A percentile compares a stretch with the other conserved stretches of the same genome.
Evolutionary conservation across 2,329 filamentous ascomycete species (phyloP).

Genomic region (Diaporthe sp.): DNA sequence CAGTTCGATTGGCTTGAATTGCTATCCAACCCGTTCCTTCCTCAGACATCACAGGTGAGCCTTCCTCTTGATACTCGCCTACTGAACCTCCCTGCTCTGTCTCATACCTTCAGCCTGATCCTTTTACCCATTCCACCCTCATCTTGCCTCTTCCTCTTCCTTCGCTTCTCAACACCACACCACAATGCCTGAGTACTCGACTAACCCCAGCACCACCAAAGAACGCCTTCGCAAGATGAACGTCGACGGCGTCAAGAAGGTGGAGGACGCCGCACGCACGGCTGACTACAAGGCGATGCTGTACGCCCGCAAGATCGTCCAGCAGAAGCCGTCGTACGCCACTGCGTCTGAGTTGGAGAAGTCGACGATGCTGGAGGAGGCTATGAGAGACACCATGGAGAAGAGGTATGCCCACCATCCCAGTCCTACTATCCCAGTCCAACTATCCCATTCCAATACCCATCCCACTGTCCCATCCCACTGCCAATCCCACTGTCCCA

Average conservation of each 20-base stretch:
- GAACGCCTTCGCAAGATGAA: conserved; percentile 44
- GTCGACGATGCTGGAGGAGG: conserved; percentile 31
- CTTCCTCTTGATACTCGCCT: background rate
- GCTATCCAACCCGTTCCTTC: background rate
- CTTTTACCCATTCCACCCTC: no score
- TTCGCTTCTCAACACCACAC: background rate
- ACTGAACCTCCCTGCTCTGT: no score
- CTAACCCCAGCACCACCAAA: conserved; percentile 46
- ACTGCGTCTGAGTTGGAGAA: conserved; percentile 30
- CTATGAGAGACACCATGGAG: conserved; percentile 39
- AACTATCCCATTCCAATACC: no score
- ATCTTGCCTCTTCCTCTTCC: no score
- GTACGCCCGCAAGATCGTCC: conserved; percentile 32
- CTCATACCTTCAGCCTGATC: no score
- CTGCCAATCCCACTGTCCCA: no score
- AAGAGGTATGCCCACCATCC: conserved; percentile 25
- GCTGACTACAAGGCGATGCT: conserved; percentile 44
- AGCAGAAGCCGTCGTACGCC: conserved; percentile 30
- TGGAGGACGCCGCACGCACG: conserved; percentile 29
- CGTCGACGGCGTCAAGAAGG: conserved; percentile 3
- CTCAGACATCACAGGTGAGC: background rate
- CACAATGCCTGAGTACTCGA: conserved; percentile 44
- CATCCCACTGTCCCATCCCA: no score
- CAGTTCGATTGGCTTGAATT: no score
- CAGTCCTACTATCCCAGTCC: background rate